phyloP scores from a whole-genome alignment of 2,329 filamentous ascomycete genomes.

The Bertia moriformis region DNA sequence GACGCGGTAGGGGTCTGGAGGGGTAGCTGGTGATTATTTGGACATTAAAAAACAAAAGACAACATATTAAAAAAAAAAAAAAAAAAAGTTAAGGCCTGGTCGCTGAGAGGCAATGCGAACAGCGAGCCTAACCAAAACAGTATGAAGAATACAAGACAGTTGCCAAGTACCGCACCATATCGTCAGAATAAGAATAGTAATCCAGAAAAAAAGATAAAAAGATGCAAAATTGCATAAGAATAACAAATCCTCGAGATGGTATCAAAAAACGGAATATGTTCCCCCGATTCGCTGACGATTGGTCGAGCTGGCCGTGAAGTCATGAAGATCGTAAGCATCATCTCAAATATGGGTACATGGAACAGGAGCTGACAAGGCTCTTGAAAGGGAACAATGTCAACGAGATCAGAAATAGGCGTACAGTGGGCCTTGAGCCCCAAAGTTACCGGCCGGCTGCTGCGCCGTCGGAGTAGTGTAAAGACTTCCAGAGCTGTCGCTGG shows the following conservation, averaged over 20 bases:
- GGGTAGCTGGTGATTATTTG: no score
- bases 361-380: neutral
- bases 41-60: no score
- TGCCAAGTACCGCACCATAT: no score
- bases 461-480: neutral
- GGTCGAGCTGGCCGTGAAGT: neutral
- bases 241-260: neutral
- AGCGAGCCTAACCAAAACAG: no score
- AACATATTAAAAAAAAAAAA: no score
- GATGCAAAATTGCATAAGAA: slow-evolving; percentile 1
- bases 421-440: neutral
- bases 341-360: neutral
- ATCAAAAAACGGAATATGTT: neutral
- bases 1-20: no score
- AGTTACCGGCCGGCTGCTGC: neutral
- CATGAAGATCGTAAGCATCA: neutral
- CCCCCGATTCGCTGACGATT: neutral
- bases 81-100: no score
- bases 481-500: neutral
- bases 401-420: neutral
- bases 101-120: no score
- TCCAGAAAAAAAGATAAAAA: no score
- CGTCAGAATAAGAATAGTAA: no score
- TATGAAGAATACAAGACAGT: no score
- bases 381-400: neutral